Conservation (phyloP, 1,284 basidiomycete genomes). For the Ustilago crameri region DNA sequence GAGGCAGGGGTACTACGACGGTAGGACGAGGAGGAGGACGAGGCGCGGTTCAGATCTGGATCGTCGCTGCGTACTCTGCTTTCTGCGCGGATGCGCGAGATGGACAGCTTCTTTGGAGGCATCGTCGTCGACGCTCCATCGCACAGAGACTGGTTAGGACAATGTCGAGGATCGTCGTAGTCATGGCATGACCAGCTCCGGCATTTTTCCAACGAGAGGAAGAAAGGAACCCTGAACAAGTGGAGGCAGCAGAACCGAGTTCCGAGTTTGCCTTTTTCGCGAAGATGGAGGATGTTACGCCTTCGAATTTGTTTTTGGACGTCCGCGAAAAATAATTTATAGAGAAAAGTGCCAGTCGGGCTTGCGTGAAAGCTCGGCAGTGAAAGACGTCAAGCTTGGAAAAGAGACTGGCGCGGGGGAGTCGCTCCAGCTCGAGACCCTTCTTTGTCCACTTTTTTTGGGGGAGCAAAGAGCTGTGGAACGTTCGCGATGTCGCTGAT, state of each 20-base stretch:
- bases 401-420: slow-evolving; percentile 29
- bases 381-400: too few species aligned
- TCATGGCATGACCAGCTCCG: too few species aligned
- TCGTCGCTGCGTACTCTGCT: slow-evolving; percentile 33
- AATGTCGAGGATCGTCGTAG: too few species aligned
- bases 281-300: neutral
- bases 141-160: too few species aligned
- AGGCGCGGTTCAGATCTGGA: slow-evolving; percentile 32
- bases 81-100: slow-evolving; percentile 30
- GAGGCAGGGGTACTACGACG: slow-evolving; percentile 1
- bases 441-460: slow-evolving; percentile 4
- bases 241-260: slow-evolving; percentile 1
- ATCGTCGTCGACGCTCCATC: neutral
- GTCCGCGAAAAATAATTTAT: too few species aligned
- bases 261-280: neutral
- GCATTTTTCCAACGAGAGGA: neutral
- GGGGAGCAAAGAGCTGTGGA: neutral
- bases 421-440: slow-evolving; percentile 26
- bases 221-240: neutral
- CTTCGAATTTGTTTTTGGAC: too few species aligned
- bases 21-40: slow-evolving; percentile 8
- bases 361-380: neutral
- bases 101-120: slow-evolving; percentile 36
- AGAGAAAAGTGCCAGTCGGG: too few species aligned
- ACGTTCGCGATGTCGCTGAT: too few species aligned